Evolutionary conservation across 225 moss, liverwort and hornwort genomes (phyloP).

Genomic region (Climacium dendroides): DNA sequence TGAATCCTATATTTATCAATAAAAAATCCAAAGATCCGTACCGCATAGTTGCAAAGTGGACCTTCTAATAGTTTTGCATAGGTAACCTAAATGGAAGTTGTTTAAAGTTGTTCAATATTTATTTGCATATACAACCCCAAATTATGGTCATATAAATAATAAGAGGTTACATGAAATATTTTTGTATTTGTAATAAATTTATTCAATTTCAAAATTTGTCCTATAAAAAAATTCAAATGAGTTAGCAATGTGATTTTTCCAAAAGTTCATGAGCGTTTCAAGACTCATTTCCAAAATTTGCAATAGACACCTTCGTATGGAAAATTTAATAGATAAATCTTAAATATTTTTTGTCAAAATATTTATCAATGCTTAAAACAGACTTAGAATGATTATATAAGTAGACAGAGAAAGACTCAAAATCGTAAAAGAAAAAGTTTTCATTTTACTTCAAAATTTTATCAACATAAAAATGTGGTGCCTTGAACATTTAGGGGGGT

Average conservation of each 20-base stretch:
- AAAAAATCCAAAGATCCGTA: rapidly evolving
- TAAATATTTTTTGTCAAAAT: not conserved
- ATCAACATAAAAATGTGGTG: not conserved
- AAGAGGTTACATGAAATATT: not conserved
- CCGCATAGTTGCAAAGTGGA: not conserved
- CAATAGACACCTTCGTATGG: not conserved
- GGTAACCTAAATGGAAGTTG: not conserved
- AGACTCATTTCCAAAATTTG: not conserved
- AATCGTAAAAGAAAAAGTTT: not conserved
- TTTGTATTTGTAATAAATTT: not conserved
- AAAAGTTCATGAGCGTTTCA: not conserved
- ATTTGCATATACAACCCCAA: not conserved
- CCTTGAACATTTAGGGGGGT: not conserved
- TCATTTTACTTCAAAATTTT: not conserved
- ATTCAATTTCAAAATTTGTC: not conserved
- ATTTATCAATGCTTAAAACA: not conserved
- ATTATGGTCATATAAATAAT: not conserved
- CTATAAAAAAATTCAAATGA: not conserved
- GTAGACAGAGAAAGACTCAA: too few species aligned
- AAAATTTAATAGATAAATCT: not conserved
- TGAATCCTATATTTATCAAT: not conserved
- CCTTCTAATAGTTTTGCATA: too few species aligned
- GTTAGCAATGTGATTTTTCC: not conserved
- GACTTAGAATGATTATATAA: not conserved
- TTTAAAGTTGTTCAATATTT: too few species aligned